A percentile compares a stretch with the other conserved stretches of the same genome.
These are phyloP conservation scores for Cryptococcus sp. DNA, from an alignment of 1,284 basidiomycete species.

Conservation along the genomic window DNA sequence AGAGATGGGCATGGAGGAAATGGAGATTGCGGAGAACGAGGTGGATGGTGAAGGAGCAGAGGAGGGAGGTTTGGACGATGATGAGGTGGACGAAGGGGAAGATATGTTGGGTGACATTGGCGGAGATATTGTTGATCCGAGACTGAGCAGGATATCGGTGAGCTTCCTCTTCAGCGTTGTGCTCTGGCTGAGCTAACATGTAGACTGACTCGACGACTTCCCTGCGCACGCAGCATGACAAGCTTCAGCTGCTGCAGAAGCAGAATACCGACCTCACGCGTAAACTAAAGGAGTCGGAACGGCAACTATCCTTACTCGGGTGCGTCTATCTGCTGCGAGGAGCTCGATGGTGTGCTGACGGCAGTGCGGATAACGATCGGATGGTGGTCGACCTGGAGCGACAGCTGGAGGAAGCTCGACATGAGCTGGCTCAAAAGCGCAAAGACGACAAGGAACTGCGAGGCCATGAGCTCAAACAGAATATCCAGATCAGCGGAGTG, in stretches of 20 bases:
- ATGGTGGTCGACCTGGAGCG: constrained; percentile 69
- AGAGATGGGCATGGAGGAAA: constrained; percentile 8
- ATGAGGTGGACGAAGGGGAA: constrained; percentile 24
- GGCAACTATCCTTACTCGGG: constrained; percentile 53
- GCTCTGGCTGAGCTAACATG: constrained; percentile 3
- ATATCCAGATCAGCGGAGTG: constrained; percentile 43
- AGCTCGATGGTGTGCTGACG: background rate
- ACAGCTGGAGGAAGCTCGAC: constrained; percentile 63
- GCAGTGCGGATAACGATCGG: constrained; percentile 59
- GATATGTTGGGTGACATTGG: constrained; percentile 8
- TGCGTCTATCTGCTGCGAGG: too few relatives aligned
- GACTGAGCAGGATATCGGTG: constrained; percentile 31
- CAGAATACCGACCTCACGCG: constrained; percentile 65
- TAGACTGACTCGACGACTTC: constrained; percentile 36
- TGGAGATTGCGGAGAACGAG: constrained; percentile 6
- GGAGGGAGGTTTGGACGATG: constrained; percentile 6
- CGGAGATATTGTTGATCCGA: constrained; percentile 11
- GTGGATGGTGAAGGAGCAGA: background rate
- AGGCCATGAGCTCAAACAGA: constrained; percentile 58
- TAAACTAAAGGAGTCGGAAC: constrained; percentile 67
- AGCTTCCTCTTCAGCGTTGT: background rate
- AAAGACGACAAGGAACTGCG: constrained; percentile 83
- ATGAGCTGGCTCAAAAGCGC: constrained; percentile 66
- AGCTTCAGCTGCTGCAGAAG: constrained; percentile 62
- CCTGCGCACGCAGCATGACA: constrained; percentile 50